Conservation (phyloP, 1,284 basidiomycete genomes). For the Austroboletus olivaceoglutinosus region DNA sequence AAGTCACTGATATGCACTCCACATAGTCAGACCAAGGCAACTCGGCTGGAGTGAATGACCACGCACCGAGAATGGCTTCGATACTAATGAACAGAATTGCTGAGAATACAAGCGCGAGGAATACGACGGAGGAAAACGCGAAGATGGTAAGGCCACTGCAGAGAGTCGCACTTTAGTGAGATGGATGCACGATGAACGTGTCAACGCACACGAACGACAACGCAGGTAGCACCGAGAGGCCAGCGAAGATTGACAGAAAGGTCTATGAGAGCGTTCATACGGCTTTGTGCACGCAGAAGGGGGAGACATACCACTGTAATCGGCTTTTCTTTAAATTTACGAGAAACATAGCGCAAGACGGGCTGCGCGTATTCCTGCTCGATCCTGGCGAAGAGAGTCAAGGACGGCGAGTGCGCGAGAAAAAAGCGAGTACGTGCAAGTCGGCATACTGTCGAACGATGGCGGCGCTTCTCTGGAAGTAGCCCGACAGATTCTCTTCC, state of each 20-base stretch:
- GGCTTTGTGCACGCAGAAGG: neutral
- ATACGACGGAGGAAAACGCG: conserved; percentile 24
- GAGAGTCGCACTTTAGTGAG: neutral
- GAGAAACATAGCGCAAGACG: conserved; percentile 12
- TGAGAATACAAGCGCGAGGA: conserved; percentile 31
- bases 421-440: conserved; percentile 19
- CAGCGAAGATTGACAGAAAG: conserved; percentile 32
- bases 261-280: conserved; percentile 24
- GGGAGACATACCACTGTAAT: conserved; percentile 22
- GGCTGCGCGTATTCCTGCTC: conserved; percentile 34
- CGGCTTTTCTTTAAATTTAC: conserved; percentile 25
- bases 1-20: conserved; percentile 13
- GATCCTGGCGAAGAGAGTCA: conserved; percentile 18
- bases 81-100: conserved; percentile 16
- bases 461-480: conserved; percentile 30
- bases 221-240: conserved; percentile 32
- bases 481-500: conserved; percentile 26
- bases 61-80: conserved; percentile 27
- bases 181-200: neutral
- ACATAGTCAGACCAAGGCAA: conserved; percentile 1
- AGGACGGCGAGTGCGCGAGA: neutral
- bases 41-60: neutral
- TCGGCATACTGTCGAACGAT: conserved; percentile 33
- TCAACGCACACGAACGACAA: conserved; percentile 36
- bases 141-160: conserved; percentile 35